Evolutionary conservation across 2,329 filamentous ascomycete species (phyloP), one percentile per base, ranked within the genome.

Genomic region (Xenoacremonium recifei): DNA sequence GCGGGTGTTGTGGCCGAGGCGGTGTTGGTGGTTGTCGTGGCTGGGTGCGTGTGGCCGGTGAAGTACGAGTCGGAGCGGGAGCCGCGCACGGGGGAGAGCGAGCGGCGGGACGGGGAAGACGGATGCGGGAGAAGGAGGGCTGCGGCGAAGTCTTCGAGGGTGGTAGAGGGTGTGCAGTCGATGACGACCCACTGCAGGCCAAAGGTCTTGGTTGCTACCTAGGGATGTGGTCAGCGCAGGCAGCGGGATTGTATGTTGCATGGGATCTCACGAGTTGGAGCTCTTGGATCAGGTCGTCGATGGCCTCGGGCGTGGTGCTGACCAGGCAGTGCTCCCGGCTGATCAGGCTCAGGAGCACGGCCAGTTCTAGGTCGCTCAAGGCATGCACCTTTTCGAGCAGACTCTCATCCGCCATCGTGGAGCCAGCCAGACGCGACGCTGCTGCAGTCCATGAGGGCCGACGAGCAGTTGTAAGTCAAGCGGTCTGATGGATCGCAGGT

Each of bases 301-400:
- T 67, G 39, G 72, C 69, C 25, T 78, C 69, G 4, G 70, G 63
- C 3, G 83, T 78, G 13, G 88, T 87, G 65, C 89, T 85, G 59
- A 97, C 82, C 55, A 97, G 82, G 68, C 89, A 96, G 65, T 97
- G 91, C 64, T 96, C 87, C 51, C 84, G 79, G 45, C 84, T 82
- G 48, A 90, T 76, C 38, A 97, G 78, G 60, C 86, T 91, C 37
- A 96, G 79, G 30, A 97, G 76, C 12, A 87, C 71, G 18, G 92
- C 93, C 45, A 97, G 80, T 68, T 96, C 91, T 30, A 96, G 76
- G 69, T 96, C 91, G 58, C 85, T 87, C 49, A 97, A 75, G 53
- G 81, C 77, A 59, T 91, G 86, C 55, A 95, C 79, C 64, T 85
- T 85, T 49, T 79, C 73, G 47, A 84, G 70, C 48, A 90, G 73